Evolutionary conservation across 2,329 filamentous ascomycete species (phyloP), one percentile per base, ranked within the genome.

Genomic region (Phialophora tarda): DNA sequence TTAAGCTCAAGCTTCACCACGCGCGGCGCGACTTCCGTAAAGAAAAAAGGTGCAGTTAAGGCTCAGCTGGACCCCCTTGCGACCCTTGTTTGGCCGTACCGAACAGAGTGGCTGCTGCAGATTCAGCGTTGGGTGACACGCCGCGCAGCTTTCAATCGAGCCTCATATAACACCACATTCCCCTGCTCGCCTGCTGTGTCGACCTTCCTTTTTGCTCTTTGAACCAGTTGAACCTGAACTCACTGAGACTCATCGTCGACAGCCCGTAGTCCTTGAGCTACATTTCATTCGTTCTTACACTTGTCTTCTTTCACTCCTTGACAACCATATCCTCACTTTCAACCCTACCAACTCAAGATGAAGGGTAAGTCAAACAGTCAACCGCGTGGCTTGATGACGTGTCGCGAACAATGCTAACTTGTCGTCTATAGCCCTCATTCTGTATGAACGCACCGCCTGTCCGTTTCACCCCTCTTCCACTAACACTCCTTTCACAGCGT

Each of bases 401-500:
- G 24, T 34, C 26, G 55, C 51, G 51, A 21, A 38, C 24, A 14
- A 47, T 62, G 55, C 56, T 68, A 62, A 68, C 66, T 32, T 11
- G 23, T 26, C 30, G 56, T 32, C 44, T 21, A 44, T 58, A 73
- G 70, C 70, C 63, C 70, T 71, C 62, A 69, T 69, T 66, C 68
- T 71, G 66, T 66, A 69, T 54, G 68, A 26, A 53, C 63, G 34
- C 57, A 61, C 61, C 30, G 30, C 38, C 47, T 53, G 38, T 57
- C 50, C 53, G 44, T 60, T 51, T 50, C 62, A 59, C 48, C 60
- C 66, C 61, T 69, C 65, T 64, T 63, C 60, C 64, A 67, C 70
- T 73, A 60, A 71, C 77, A 93, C 93, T 83, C 90, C 79, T 97
- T 97, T 59, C 21, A 17, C 90, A 93, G 98, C 79, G 95, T 98